Evolutionary conservation across 768 basidiomycete species (phyloP).

Genomic region (Boletellus sp.): DNA sequence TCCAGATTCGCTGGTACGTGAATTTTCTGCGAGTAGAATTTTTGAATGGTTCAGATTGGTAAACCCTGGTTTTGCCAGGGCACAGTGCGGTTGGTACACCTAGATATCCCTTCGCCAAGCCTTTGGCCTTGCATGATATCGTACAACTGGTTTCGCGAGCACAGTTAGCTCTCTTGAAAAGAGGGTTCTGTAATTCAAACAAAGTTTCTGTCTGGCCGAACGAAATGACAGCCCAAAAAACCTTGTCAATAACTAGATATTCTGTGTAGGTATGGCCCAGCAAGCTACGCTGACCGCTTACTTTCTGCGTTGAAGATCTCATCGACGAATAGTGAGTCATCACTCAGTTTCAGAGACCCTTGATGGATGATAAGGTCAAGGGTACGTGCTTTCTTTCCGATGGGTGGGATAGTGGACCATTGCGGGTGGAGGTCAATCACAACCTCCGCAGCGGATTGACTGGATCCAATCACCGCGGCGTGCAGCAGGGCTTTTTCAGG

Average conservation of each 20-base stretch:
- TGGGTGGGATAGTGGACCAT: conserved; percentile 31
- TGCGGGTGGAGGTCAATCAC: conserved; percentile 42
- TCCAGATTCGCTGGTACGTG: background rate
- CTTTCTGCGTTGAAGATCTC: conserved; percentile 51
- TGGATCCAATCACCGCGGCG: conserved; percentile 46
- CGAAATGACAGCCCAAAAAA: conserved; percentile 39
- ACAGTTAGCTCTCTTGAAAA: background rate
- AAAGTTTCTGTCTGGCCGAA: conserved; percentile 32
- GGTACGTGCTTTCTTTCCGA: conserved; percentile 30
- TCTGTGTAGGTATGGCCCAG: background rate
- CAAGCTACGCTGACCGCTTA: conserved; percentile 20
- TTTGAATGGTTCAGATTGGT: conserved; percentile 38
- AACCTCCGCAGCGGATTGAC: conserved; percentile 48
- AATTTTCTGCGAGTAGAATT: conserved; percentile 29
- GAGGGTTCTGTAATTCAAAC: conserved; percentile 38
- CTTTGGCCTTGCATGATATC: conserved; percentile 50
- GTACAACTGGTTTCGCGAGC: conserved; percentile 36
- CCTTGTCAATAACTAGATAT: conserved; percentile 37
- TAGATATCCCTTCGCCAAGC: conserved; percentile 40
- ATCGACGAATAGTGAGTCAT: conserved; percentile 52
- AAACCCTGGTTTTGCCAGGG: conserved; percentile 27
- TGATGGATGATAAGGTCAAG: conserved; percentile 51
- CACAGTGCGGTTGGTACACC: conserved; percentile 24
- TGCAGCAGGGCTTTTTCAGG: conserved; percentile 30
- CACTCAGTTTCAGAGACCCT: conserved; percentile 48